These are phyloP conservation scores for Lasiodiplodia citricola DNA, from an alignment of 2,329 filamentous ascomycete species.

Conservation along the genomic window DNA sequence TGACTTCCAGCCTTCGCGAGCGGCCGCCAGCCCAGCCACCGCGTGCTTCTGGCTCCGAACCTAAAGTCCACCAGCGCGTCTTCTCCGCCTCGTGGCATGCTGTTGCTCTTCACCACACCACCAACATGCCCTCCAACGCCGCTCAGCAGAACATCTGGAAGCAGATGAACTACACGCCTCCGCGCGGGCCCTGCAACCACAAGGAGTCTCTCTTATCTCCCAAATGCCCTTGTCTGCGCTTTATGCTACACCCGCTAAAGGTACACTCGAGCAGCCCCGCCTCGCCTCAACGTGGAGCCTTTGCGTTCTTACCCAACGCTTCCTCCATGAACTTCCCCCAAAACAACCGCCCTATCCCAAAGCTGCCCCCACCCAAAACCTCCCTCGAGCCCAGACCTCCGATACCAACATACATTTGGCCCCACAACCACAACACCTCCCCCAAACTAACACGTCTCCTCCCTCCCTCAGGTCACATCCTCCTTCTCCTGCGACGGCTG, in stretches of 20 bases:
- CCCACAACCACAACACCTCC: background rate
- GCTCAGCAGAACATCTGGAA: slow-evolving; percentile 53
- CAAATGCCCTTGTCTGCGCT: slow-evolving; percentile 59
- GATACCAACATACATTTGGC: background rate
- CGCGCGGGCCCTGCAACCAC: slow-evolving; percentile 58
- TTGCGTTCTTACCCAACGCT: background rate
- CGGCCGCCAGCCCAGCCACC: slow-evolving; percentile 10
- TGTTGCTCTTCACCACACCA: slow-evolving; percentile 1
- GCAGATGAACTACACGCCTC: slow-evolving; percentile 57
- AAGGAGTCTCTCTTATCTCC: slow-evolving; percentile 48
- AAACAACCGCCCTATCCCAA: background rate
- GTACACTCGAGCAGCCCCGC: slow-evolving; percentile 35
- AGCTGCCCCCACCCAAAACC: no score
- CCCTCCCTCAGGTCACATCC: slow-evolving; percentile 46
- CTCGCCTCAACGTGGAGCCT: background rate
- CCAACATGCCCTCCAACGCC: slow-evolving; percentile 23
- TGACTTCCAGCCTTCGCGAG: background rate
- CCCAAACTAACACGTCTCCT: slow-evolving; percentile 1
- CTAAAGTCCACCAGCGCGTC: slow-evolving; percentile 2
- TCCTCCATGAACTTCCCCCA: background rate
- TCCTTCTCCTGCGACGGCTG: slow-evolving; percentile 63
- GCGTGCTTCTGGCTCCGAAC: background rate
- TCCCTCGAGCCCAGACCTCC: background rate
- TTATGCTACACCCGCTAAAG: slow-evolving; percentile 64
- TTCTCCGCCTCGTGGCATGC: background rate